A percentile compares a stretch with the other conserved stretches of the same genome.
Evolutionary conservation across 257 asterid genomes (phyloP).

Genomic region (Nicotiana knightiana): DNA sequence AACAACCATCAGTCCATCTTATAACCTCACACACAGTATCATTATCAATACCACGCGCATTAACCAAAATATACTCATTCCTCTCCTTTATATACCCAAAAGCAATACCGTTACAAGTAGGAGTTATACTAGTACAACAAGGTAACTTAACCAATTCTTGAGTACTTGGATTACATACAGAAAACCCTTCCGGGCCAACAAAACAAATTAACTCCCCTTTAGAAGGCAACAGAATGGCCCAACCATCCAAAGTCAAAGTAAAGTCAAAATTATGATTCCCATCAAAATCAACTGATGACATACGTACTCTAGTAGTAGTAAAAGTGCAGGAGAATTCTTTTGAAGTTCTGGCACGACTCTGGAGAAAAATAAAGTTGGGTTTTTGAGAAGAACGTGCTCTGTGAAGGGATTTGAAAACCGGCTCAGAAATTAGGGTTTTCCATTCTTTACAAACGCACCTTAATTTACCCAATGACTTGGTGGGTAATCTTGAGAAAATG

Average conservation of each 20-base stretch:
- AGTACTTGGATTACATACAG: conserved; percentile 46
- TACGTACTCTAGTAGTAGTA: background rate
- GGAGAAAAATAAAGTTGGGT: conserved; percentile 4
- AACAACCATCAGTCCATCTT: no score
- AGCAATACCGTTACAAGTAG: conserved; percentile 31
- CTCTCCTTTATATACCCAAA: background rate
- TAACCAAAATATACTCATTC: conserved; percentile 41
- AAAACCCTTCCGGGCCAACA: conserved; percentile 46
- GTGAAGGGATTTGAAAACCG: conserved; percentile 29
- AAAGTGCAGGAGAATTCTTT: no score
- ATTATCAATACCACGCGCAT: no score
- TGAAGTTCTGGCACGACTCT: no score
- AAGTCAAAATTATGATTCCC: conserved; percentile 37
- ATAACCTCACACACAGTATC: no score
- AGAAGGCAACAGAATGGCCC: conserved; percentile 49
- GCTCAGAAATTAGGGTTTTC: conserved; percentile 33
- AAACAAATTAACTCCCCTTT: conserved; percentile 52
- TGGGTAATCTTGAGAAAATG: conserved; percentile 36
- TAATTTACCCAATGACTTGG: conserved; percentile 44
- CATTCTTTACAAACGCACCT: conserved; percentile 52
- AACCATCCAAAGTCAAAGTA: conserved; percentile 23
- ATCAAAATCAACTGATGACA: conserved; percentile 34
- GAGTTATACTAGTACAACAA: conserved; percentile 41
- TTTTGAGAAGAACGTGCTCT: conserved; percentile 19
- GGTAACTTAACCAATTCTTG: conserved; percentile 42